Evolutionary conservation across 2,329 filamentous ascomycete genomes (phyloP), one percentile per base, ranked within the genome.

Genomic region (Cladosporium sp.): DNA sequence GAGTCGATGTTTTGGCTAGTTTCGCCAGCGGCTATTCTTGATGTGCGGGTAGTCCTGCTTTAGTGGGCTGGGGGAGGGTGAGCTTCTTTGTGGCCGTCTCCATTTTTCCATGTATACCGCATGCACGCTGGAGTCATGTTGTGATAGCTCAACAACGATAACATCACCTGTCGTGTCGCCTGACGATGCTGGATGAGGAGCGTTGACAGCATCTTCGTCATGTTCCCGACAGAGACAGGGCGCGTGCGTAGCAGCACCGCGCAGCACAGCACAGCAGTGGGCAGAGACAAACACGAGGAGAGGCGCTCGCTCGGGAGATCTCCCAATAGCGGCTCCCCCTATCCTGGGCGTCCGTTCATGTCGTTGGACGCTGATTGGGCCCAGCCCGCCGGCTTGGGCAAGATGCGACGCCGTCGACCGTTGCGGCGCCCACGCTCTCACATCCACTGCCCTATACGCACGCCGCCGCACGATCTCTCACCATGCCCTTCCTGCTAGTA

Each of bases 291-390:
- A 62, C 60, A 62, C 60, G 60, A 62, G 60, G 26, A 21, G 46
- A 44, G 31, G 46, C 60, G 60, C 49, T 53, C 60, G 60, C 49
- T 53, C 60, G 60, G 60, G 49, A 62, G 60, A 62, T 62, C 60
- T 53, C 60, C 60, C 52, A 31, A 55, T 55, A 55, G 52, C 11
- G 58, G 58, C 56, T 37, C 44, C 56, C 58, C 58, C 28, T 35
- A 37, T 49, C 28, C 58, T 61, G 44, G 58, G n/a, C 40, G 40
- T 46, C n/a, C 56, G 31, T 33, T 21, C 28, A 21, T 33, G 52
- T 10, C 28, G 8, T 12, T 18, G 26, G 35, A 18, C 56, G 31
- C 28, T n/a, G 37, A 46, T 46, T 31, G 40, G 40, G 33, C 23
- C 44, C 35, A 31, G 58, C 8, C 21, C 44, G 21, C 46, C 46